Percentiles rank a stretch among this genome's conserved stretches.
phyloP scores from a whole-genome alignment of 768 basidiomycete genomes.

The Mycena sanguinolenta region DNA sequence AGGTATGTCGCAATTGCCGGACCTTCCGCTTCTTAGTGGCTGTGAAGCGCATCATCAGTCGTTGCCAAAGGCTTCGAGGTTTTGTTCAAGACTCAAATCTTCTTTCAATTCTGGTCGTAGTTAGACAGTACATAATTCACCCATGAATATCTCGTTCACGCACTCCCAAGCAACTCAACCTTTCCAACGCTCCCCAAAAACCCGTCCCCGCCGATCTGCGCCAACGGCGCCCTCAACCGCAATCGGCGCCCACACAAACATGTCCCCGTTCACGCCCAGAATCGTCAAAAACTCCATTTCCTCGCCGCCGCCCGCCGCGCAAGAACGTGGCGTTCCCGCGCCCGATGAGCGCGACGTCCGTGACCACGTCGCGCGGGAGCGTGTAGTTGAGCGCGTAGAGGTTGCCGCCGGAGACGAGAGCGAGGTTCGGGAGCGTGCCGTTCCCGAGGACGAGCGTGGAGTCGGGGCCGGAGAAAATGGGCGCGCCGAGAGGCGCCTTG shows the following conservation, averaged over 20 bases:
- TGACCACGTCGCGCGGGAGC: constrained; percentile 33
- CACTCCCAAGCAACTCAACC: constrained; percentile 24
- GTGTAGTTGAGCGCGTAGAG: constrained; percentile 35
- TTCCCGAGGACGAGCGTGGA: constrained; percentile 36
- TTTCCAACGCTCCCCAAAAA: constrained; percentile 31
- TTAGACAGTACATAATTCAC: too few relatives aligned
- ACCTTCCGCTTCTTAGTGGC: too few relatives aligned
- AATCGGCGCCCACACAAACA: constrained; percentile 33
- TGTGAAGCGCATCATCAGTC: too few relatives aligned
- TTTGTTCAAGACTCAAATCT: too few relatives aligned
- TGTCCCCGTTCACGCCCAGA: constrained; percentile 31
- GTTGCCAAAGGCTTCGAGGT: too few relatives aligned
- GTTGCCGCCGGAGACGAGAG: constrained; percentile 30
- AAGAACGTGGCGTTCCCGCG: constrained; percentile 35
- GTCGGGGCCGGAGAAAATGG: constrained; percentile 32
- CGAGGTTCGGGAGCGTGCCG: constrained; percentile 29
- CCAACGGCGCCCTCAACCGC: constrained; percentile 36
- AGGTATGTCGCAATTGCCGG: too few relatives aligned
- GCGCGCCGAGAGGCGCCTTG: constrained; percentile 12
- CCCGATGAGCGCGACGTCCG: constrained; percentile 27
- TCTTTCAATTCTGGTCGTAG: too few relatives aligned
- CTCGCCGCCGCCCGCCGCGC: constrained; percentile 13
- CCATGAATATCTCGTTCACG: constrained; percentile 8
- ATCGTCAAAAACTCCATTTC: constrained; percentile 36
- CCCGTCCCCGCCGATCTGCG: constrained; percentile 31